Evolutionary conservation across 1,139 yeast genomes (phyloP).

Genomic region (Scheffersomyces insectosa): DNA sequence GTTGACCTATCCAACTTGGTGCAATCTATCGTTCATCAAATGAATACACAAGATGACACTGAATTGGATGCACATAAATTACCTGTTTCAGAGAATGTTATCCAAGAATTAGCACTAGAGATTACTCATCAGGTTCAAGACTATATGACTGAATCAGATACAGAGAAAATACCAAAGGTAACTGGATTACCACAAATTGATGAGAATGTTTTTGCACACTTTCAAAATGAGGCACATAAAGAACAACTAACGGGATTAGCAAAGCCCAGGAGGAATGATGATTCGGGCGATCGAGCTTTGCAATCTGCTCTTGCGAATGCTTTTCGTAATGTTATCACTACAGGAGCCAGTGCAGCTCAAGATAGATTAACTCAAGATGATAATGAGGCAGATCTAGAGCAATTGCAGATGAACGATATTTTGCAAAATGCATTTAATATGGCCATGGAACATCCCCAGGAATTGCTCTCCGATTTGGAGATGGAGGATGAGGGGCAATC

Average conservation of each 20-base stretch:
- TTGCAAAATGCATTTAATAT: slow-evolving; percentile 70
- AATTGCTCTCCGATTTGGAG: slow-evolving; percentile 52
- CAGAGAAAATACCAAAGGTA: slow-evolving; percentile 9
- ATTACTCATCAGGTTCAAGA: slow-evolving; percentile 37
- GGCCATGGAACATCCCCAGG: slow-evolving; percentile 69
- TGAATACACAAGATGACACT: slow-evolving; percentile 12
- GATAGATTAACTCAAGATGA: slow-evolving; percentile 17
- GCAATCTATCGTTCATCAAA: slow-evolving; percentile 22
- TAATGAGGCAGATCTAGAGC: slow-evolving; percentile 50
- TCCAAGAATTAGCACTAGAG: slow-evolving; percentile 35
- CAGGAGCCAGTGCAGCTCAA: background rate
- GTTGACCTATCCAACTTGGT: slow-evolving; percentile 22
- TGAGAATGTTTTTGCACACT: slow-evolving; percentile 40
- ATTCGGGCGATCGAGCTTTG: slow-evolving; percentile 4
- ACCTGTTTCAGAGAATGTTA: slow-evolving; percentile 22
- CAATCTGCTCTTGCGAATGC: slow-evolving; percentile 29
- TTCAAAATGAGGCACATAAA: slow-evolving; percentile 36
- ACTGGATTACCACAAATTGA: slow-evolving; percentile 36
- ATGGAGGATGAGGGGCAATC: slow-evolving; percentile 24
- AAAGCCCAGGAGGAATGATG: too few relatives aligned
- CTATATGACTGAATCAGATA: slow-evolving; percentile 16
- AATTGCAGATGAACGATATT: slow-evolving; percentile 61
- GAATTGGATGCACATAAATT: slow-evolving; percentile 4
- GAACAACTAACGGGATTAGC: slow-evolving; percentile 9
- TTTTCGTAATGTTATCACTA: slow-evolving; percentile 23